Evolutionary conservation across 371 early-diverging fungal species (phyloP).

Genomic region (Vittaforma corneae): DNA sequence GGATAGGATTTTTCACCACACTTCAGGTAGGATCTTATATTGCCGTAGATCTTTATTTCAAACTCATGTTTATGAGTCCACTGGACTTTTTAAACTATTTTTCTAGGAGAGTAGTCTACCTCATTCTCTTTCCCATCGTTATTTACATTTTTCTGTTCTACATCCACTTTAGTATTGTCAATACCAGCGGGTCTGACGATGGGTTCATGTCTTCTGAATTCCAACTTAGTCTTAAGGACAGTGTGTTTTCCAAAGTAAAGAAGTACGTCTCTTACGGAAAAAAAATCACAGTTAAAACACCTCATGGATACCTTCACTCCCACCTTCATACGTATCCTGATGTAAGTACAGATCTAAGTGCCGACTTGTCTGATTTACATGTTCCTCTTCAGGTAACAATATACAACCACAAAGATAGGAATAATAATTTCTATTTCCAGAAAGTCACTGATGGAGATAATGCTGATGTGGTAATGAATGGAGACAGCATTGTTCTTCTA

Average conservation of each 20-base stretch:
- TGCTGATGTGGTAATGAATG: slow-evolving; percentile 26
- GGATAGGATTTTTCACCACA: slow-evolving; percentile 91
- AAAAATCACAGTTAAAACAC: slow-evolving; percentile 72
- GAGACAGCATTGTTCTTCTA: slow-evolving; percentile 52
- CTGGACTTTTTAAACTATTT: slow-evolving; percentile 68
- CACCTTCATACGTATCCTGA: slow-evolving; percentile 81
- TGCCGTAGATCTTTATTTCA: slow-evolving; percentile 75
- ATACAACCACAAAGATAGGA: slow-evolving; percentile 85
- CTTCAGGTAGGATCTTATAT: slow-evolving; percentile 84
- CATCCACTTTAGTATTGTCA: slow-evolving; percentile 78
- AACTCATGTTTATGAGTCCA: slow-evolving; percentile 64
- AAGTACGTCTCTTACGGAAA: slow-evolving; percentile 84
- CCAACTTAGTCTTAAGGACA: slow-evolving; percentile 79
- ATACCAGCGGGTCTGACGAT: slow-evolving; percentile 78
- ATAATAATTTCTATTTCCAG: slow-evolving; percentile 75
- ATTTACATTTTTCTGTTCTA: slow-evolving; percentile 78
- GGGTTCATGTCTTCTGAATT: slow-evolving; percentile 92
- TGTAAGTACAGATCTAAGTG: slow-evolving; percentile 54
- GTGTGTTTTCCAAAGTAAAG: slow-evolving; percentile 67
- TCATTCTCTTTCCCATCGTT: slow-evolving; percentile 72
- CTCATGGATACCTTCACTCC: slow-evolving; percentile 82
- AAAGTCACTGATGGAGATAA: slow-evolving; percentile 47
- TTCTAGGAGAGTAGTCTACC: slow-evolving; percentile 53
- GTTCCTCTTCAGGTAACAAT: slow-evolving; percentile 81
- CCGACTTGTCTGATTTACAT: not conserved